Base-by-base conservation (phyloP, 2,329 filamentous ascomycete genomes). In the Aspergillus hortae region DNA sequence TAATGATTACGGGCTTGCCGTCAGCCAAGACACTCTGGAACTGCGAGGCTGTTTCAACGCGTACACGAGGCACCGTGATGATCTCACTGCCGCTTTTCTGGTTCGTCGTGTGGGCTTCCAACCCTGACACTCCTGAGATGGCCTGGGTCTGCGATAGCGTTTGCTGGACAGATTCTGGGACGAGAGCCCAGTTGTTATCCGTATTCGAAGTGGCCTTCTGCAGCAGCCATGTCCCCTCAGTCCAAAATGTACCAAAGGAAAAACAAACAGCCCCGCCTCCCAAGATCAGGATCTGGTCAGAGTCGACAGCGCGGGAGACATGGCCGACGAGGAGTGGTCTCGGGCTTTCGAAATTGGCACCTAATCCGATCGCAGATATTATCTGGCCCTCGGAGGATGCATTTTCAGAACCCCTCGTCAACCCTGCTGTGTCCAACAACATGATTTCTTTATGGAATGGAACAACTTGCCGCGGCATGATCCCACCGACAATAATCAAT, bases 191-290 rank as follows among this genome's bases (percentile, higher is more conserved):
- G 33, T 58, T 52, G 53, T 69, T 70, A 40, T 55, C 52, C n/a
- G 51, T 36, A 3, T 48, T 50, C 15, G 60, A 56, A 32, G 63
- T 58, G 25, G 52, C 52, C 25, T 60, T 67, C 64, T 68, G 68
- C 57, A 84, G 61, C 2, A 71, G 67, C 73, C 74, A 86, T 11
- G 79, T 74, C 1, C 83, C 83, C 30, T 78, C 77, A 46, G 91
- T 92, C 89, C 89, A 95, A 63, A 83, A 91, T 6, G 88, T 89
- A 1, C 91, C 91, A 80, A 95, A 95, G 0, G 89, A 91, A 74
- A 95, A 95, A 67, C 90, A 95, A 0, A 90, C 89, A 14, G 88
- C 90, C 35, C 90, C 92, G 14, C 92, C 92, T 1, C 90, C 90
- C 44, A 88, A 69, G 6, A 95, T 73, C 9, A 89, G 62, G 3